Conservation (phyloP, 495 filamentous ascomycete genomes). For the Saxophila tyrrhenica region DNA sequence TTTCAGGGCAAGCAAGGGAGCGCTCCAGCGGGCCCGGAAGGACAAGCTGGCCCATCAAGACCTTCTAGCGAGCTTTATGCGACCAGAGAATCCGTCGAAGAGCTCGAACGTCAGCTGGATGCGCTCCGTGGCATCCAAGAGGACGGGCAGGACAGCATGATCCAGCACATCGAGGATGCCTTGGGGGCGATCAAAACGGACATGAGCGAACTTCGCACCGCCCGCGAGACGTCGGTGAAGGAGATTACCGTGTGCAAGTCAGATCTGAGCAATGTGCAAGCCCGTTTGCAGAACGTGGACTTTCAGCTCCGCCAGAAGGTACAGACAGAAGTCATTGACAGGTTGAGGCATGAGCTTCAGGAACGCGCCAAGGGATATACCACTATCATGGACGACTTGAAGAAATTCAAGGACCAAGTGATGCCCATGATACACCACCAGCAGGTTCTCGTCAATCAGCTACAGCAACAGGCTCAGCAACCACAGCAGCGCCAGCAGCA, state of each 20-base stretch:
- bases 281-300: not conserved
- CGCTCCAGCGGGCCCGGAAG: too few relatives aligned
- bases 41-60: too few relatives aligned
- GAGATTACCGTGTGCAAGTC: too few relatives aligned
- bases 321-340: not conserved
- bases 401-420: not conserved
- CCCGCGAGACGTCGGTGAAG: too few relatives aligned
- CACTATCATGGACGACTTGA: not conserved
- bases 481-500: not conserved
- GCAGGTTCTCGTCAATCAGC: not conserved
- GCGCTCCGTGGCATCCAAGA: too few relatives aligned
- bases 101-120: too few relatives aligned
- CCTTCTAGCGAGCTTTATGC: not conserved
- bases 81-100: not conserved
- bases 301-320: not conserved
- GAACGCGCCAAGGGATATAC: not conserved
- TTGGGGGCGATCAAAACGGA: too few relatives aligned
- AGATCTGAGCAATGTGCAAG: not conserved
- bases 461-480: not conserved
- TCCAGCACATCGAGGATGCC: too few relatives aligned
- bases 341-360: not conserved
- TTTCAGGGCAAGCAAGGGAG: too few relatives aligned
- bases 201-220: too few relatives aligned
- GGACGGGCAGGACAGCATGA: too few relatives aligned
- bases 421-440: too few relatives aligned